Evolutionary conservation across 192 early-diverging fungal species (phyloP), one percentile per base, ranked within the genome.

Genomic region (Endogone sp.): DNA sequence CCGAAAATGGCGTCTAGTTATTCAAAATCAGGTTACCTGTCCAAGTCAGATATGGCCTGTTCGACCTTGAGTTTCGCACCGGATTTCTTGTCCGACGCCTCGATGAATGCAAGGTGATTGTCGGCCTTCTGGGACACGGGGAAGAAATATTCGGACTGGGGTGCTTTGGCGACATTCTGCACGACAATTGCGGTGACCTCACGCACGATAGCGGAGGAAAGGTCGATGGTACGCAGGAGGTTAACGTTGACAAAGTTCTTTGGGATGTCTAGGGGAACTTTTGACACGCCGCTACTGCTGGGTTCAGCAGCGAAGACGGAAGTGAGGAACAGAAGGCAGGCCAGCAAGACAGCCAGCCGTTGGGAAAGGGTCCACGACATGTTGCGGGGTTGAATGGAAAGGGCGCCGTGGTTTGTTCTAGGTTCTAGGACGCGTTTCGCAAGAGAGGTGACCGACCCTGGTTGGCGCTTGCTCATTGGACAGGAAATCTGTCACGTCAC

Each of bases 191-290:
- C 76, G 26, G 75, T 79, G 60, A 78, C 71, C 63, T 87, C 84
- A 20, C 78, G 77, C 56, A 84, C 76, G 63, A 87, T 62, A 20
- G 81, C 64, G 10, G 70, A 69, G 10, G 82, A 81, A 13, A 91
- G 72, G 64, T 93, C 90, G 31, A 93, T 31, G n/a, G 80, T 77
- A 25, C 89, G 86, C 60, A 85, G 69, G 22, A 88, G 62, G 69
- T 91, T 90, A 49, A 67, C 66, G 68, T 90, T 89, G 56, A 75
- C 71, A 66, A 83, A 79, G 29, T 73, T 54, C 8, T 76, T 63
- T 16, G 83, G 81, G 16, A 81, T 74, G 20, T 56, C 21, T 25
- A 75, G 64, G 2, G 56, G 28, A 9, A 21, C 54, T 2, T 64
- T 63, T 13, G 67, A n/a, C 24, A 60, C 58, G 16, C 29, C 72